Percentiles rank a stretch among this genome's conserved stretches.
These are phyloP conservation scores for Talaromyces funiculosus DNA, from an alignment of 2,329 filamentous ascomycete genomes.

Conservation along the genomic window DNA sequence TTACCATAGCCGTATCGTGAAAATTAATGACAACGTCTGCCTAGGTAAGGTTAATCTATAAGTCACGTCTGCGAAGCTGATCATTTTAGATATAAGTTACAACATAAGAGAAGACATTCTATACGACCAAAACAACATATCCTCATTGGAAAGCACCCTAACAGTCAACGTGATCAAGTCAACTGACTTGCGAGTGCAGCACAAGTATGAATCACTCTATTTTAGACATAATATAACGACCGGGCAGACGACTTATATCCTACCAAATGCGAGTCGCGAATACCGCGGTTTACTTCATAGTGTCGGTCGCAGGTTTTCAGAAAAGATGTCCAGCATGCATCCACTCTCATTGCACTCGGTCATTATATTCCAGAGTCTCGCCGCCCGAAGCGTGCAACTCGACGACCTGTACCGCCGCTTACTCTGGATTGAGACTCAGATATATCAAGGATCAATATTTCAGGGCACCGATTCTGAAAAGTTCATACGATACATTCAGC, in stretches of 20 bases:
- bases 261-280: slow-evolving; percentile 16
- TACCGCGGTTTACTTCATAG: slow-evolving; percentile 15
- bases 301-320: slow-evolving; percentile 9
- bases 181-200: slow-evolving; percentile 15
- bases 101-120: slow-evolving; percentile 18
- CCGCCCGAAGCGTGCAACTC: slow-evolving; percentile 15
- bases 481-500: slow-evolving; percentile 18
- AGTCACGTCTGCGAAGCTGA: background rate
- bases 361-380: slow-evolving; percentile 16
- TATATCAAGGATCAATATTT: slow-evolving; percentile 19
- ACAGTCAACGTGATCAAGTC: slow-evolving; percentile 16
- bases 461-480: slow-evolving; percentile 16
- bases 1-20: slow-evolving; percentile 13
- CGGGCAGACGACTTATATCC: slow-evolving; percentile 17
- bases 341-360: slow-evolving; percentile 16
- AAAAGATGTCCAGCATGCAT: slow-evolving; percentile 8
- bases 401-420: slow-evolving; percentile 17
- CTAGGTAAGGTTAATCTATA: background rate
- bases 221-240: slow-evolving; percentile 16
- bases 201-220: slow-evolving; percentile 19
- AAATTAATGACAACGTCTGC: background rate
- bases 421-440: slow-evolving; percentile 19
- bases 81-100: slow-evolving; percentile 16
- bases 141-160: slow-evolving; percentile 15
- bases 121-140: slow-evolving; percentile 16